Conservation (phyloP, 495 filamentous ascomycete genomes). For the Aspergillus heteromorphus region DNA sequence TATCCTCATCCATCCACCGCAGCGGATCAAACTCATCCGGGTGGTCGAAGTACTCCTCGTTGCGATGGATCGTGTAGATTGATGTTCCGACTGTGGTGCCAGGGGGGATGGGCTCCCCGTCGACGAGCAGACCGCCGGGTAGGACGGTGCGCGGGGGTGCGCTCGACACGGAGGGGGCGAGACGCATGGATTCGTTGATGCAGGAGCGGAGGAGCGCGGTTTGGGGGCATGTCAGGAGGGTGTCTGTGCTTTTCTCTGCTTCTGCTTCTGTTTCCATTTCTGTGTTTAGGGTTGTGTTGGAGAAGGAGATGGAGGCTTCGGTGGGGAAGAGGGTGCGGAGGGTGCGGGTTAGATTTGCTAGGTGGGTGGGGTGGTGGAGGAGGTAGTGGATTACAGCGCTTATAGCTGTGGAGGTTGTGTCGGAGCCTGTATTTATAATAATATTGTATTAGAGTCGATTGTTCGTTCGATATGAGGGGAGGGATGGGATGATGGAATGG, state of each 20-base stretch:
- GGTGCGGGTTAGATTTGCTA: slow-evolving; percentile 32
- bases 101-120: slow-evolving; percentile 48
- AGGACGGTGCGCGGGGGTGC: slow-evolving; percentile 58
- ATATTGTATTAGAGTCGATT: no score
- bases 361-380: slow-evolving; percentile 46
- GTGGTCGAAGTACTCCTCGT: slow-evolving; percentile 46
- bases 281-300: no score
- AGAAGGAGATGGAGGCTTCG: slow-evolving; percentile 49
- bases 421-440: no score
- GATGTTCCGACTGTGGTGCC: slow-evolving; percentile 52
- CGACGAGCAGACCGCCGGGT: slow-evolving; percentile 53
- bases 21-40: slow-evolving; percentile 51
- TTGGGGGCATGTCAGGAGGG: slow-evolving; percentile 31
- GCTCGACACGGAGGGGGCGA: slow-evolving; percentile 61
- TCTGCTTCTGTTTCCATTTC: no score
- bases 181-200: slow-evolving; percentile 69
- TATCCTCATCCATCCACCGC: slow-evolving; percentile 47
- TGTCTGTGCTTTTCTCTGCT: no score
- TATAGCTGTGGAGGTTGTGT: slow-evolving; percentile 63
- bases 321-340: slow-evolving; percentile 43
- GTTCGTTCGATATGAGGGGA: no score
- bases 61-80: slow-evolving; percentile 54
- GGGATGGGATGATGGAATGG: no score
- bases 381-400: slow-evolving; percentile 64
- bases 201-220: slow-evolving; percentile 34